Base-by-base conservation (phyloP, 1,139 yeast genomes). In the Williopsis jadinii region DNA sequence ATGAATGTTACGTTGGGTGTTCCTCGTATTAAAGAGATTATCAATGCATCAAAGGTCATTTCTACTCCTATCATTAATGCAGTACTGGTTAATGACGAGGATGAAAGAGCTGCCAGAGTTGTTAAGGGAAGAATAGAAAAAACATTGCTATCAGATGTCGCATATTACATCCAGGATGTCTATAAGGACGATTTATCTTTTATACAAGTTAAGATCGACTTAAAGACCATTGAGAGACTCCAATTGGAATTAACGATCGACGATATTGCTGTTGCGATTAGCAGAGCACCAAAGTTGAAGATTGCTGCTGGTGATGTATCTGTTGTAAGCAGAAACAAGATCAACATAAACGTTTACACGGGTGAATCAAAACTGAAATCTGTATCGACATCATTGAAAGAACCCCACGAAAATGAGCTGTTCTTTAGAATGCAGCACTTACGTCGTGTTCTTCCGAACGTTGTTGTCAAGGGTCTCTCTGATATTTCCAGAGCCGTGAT, bases 1-100 rank as follows among this genome's bases (percentile, higher is more conserved):
- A 92, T 92, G 98, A 92, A 92, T 69, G 95, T 92, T 52, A 92
- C 98, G 0, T 75, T 92, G 54, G 98, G 98, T 77, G 98, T 92
- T 37, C 98, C 98, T 33, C 96, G 98, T 75, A 92, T 92, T 60
- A 92, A 92, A 66, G 99, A 92, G 71, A 92, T 92, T 61, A 92
- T 92, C 61, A 94, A 92, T 64, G 99, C 98, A 1, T 86, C 97
- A 14, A 94, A 94, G 62, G 78, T 80, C 12, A 94, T 94, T 54
- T 86, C 96, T 5, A 94, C 98, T 2, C 99, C 99, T 1, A 94
- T 94, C 59, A 92, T 94, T 59, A 90, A 92, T 52, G 95, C 97
- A 8, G 90, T 84, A 9, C 70, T 94, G 53, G 97, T 92, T 11
- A 92, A 94, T 57, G 94, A 86, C 53, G 80, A 81, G 13, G 98